phyloP scores from a whole-genome alignment of 352 stramenopile genomes.

The Pythium aristosporum region DNA sequence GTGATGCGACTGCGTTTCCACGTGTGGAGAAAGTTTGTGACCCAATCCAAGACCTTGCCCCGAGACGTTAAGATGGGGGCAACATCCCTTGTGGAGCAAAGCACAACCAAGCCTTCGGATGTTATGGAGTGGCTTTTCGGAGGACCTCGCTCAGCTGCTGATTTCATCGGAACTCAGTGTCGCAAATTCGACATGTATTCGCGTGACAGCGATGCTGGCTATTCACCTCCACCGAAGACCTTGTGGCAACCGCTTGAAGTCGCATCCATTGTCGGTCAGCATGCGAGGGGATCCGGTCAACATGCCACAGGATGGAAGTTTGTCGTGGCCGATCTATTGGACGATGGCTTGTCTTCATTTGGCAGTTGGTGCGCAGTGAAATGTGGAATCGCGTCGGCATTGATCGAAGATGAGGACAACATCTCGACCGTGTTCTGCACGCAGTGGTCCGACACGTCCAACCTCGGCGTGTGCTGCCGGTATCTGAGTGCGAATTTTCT shows the following conservation, averaged over 20 bases:
- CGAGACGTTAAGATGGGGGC: constrained; percentile 42
- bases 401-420: constrained; percentile 28
- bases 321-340: constrained; percentile 67
- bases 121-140: constrained; percentile 29
- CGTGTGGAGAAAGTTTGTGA: constrained; percentile 66
- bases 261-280: constrained; percentile 28
- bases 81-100: constrained; percentile 20
- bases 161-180: constrained; percentile 26
- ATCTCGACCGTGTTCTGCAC: constrained; percentile 21
- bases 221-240: neutral
- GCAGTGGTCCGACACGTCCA: constrained; percentile 28
- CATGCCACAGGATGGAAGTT: constrained; percentile 55
- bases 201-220: neutral
- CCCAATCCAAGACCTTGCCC: constrained; percentile 39
- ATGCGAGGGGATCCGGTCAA: neutral
- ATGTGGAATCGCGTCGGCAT: constrained; percentile 33
- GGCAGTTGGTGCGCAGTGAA: constrained; percentile 71
- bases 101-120: constrained; percentile 2
- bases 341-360: constrained; percentile 56
- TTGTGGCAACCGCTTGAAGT: constrained; percentile 39
- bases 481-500: constrained; percentile 49
- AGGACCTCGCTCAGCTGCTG: constrained; percentile 15
- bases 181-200: constrained; percentile 1
- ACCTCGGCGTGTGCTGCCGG: constrained; percentile 50
- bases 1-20: constrained; percentile 58